phyloP scores from a whole-genome alignment of 331 rosid species.

The Rosa hybrid region DNA sequence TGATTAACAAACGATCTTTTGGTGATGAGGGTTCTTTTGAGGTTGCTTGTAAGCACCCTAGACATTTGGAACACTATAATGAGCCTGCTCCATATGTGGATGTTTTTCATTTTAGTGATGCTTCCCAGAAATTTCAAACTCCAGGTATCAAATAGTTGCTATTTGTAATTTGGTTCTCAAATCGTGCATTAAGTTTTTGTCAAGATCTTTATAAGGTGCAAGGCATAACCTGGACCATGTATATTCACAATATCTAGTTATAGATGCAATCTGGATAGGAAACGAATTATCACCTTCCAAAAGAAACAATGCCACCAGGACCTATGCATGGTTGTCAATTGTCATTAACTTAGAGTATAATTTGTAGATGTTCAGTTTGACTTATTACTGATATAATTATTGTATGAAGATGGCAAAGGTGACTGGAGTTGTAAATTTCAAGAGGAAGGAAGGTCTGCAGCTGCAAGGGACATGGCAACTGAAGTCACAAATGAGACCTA shows the following conservation, averaged over 20 bases:
- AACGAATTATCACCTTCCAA: constrained; percentile 3
- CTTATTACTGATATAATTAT: constrained; percentile 19
- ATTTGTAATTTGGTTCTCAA: background rate
- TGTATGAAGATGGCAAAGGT: constrained; percentile 34
- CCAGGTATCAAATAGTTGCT: constrained; percentile 27
- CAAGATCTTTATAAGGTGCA: background rate
- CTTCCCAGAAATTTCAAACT: constrained; percentile 16
- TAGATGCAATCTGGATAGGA: background rate
- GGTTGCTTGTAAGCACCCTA: constrained; percentile 35
- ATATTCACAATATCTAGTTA: background rate
- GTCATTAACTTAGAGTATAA: background rate
- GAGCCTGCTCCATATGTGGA: constrained; percentile 21
- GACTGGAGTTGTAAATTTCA: constrained; percentile 21
- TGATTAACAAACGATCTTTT: constrained; percentile 36
- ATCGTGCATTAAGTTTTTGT: background rate
- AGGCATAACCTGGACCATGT: background rate
- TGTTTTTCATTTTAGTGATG: constrained; percentile 5
- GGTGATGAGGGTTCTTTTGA: constrained; percentile 34
- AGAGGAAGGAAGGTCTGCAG: constrained; percentile 17
- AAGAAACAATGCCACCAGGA: background rate
- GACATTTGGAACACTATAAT: constrained; percentile 25
- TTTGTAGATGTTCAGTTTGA: constrained; percentile 13
- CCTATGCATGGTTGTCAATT: constrained; percentile 1
- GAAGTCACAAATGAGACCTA: constrained; percentile 14
- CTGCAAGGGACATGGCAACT: constrained; percentile 19